phyloP scores from a whole-genome alignment of 345 rosid species.

The Hypericum androsaemum region DNA sequence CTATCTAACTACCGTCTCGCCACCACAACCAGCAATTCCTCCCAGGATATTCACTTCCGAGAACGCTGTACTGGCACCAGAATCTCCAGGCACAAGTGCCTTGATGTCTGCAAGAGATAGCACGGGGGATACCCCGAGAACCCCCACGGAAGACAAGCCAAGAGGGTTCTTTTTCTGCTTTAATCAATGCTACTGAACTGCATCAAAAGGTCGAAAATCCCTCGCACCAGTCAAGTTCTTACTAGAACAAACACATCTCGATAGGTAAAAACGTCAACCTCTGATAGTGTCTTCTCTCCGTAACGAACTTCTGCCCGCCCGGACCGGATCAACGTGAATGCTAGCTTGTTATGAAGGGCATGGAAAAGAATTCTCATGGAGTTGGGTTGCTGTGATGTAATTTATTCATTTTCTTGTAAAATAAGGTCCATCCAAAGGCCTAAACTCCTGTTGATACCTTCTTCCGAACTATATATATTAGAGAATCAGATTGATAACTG shows the following conservation, averaged over 20 bases:
- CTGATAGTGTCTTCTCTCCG: too few relatives aligned
- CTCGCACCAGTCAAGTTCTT: too few relatives aligned
- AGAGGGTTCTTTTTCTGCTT: constrained; percentile 77
- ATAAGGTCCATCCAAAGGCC: constrained; percentile 29
- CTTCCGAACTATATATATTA: neutral
- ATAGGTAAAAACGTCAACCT: too few relatives aligned
- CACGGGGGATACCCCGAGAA: constrained; percentile 35
- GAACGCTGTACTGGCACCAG: constrained; percentile 65
- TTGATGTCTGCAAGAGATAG: constrained; percentile 57
- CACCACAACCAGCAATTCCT: constrained; percentile 47
- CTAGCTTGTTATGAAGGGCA: too few relatives aligned
- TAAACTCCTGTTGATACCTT: constrained; percentile 7
- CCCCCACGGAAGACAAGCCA: constrained; percentile 30
- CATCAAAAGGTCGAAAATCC: too few relatives aligned
- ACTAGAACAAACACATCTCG: too few relatives aligned
- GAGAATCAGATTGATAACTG: neutral
- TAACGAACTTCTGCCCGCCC: too few relatives aligned
- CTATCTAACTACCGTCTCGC: constrained; percentile 51
- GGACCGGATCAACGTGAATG: too few relatives aligned
- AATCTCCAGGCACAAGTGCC: constrained; percentile 82
- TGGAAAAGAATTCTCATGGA: neutral
- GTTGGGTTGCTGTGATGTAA: constrained; percentile 23
- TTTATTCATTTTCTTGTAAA: constrained; percentile 6
- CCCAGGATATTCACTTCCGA: constrained; percentile 36
- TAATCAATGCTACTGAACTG: constrained; percentile 52